Base-by-base conservation (phyloP, 495 filamentous ascomycete species). In the Neurospora sp. region DNA sequence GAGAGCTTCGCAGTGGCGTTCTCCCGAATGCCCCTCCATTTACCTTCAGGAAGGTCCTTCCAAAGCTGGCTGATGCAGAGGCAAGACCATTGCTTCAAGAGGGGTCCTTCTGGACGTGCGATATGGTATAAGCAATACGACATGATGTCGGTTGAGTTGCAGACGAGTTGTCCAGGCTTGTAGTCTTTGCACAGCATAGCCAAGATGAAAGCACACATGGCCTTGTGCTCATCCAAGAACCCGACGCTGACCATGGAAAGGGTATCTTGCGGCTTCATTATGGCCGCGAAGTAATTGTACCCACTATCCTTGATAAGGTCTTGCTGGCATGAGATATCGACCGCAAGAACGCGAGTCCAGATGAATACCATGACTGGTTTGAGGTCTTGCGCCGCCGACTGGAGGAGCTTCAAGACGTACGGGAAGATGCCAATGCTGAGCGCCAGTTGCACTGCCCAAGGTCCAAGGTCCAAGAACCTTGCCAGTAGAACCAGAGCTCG, bases 351-450 rank as follows among this genome's bases (percentile, higher is more conserved):
- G 69, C 96, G 88, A 12, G 96, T 94, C 96, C 96, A 99, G 73
- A 99, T 99, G 82, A 98, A 99, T 22, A 99, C 94, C 95, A 99
- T 98, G 37, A 98, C 94, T 1, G 96, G 94, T 78, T 98, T 98
- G 69, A 99, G 83, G 79, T 99, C 96, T 68, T 93, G 87, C 0
- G 96, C 96, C 68, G 95, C 94, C 9, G 96, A 98, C 78, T 98
- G 96, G 35, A 99, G 85, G 42, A 99, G 85, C 79, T 98, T 98
- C 20, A 98, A 85, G 8, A 99, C 96, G 75, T 99, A 99, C 0
- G 96, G 96, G 81, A 99, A 99, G 69, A 99, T 99, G 39, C 96
- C 96, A 73, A 99, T 99, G 78, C 93, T 97, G 27, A 99, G 83
- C 8, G 96, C 96, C 65, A 98, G 87, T 79, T 97, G 94, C 31